Evolutionary conservation across 2,329 filamentous ascomycete genomes (phyloP), one percentile per base, ranked within the genome.

Genomic region (Helotiales sp.): DNA sequence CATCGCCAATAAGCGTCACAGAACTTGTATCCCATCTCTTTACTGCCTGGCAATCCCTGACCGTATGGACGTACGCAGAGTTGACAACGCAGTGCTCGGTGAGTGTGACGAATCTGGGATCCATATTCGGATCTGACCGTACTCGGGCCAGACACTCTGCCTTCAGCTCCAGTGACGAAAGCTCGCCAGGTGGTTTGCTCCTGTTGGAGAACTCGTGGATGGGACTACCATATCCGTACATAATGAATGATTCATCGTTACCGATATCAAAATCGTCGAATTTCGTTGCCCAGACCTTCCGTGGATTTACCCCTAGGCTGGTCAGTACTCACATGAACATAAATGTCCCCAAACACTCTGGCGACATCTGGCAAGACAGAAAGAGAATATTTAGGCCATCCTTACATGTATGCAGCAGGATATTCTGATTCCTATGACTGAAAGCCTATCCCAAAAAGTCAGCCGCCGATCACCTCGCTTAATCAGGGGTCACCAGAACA

Each of bases 201-300:
- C 69, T 66, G 61, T 75, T 75, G 17, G 63, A 40, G 28, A 75
- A 75, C 24, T 69, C 61, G 17, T 32, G 20, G 4, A 67, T 28
- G 10, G 71, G 70, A 59, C 66, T 69, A 1, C 74, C 73, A 13
- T 72, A 71, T 2, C 74, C 74, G 30, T 73, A 72, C 74, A 75
- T 76, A 37, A 76, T 75, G 55, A 72, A 76, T 1, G 73, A 75
- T 54, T 75, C 73, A n/a, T 73, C 70, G 30, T 69, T 61, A 1
- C 50, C 67, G 5, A 75, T 72, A 13, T 73, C 70, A 3, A 63
- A 61, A 20, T 69, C 64, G 24, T 70, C 68, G 37, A 69, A 72
- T 11, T 68, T 55, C 13, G 70, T 74, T 30, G 73, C 70, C 61
- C 66, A 73, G n/a, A 62, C 63, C 32, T 71, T 69, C 6, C 60